Percentiles rank a stretch among this genome's conserved stretches.
These are phyloP conservation scores for Moringa oleifera DNA, from an alignment of 345 rosid genomes.

Conservation along the genomic window DNA sequence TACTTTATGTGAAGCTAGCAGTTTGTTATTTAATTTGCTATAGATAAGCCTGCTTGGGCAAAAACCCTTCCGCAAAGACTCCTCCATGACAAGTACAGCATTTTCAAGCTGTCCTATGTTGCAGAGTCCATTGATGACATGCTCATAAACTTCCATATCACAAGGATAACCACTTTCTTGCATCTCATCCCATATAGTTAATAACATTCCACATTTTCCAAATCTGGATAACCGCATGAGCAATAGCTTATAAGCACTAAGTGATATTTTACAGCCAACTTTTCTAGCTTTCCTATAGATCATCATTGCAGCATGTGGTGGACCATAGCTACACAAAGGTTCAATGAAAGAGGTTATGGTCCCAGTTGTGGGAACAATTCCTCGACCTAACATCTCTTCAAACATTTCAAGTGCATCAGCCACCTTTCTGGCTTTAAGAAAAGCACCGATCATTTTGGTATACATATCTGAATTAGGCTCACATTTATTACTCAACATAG, in stretches of 20 bases:
- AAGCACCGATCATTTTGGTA: conserved; percentile 48
- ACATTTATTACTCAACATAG: conserved; percentile 43
- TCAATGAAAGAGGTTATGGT: conserved; percentile 53
- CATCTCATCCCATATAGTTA: conserved; percentile 84
- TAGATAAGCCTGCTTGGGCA: conserved; percentile 74
- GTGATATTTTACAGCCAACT: conserved; percentile 62
- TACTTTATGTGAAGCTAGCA: conserved; percentile 60
- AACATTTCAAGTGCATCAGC: conserved; percentile 88
- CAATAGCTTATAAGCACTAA: conserved; percentile 66
- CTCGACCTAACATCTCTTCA: conserved; percentile 66
- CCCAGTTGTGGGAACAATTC: conserved; percentile 61
- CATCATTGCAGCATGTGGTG: conserved; percentile 82
- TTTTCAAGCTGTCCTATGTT: conserved; percentile 84
- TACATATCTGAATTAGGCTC: conserved; percentile 61
- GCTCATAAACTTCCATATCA: conserved; percentile 73
- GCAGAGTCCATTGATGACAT: conserved; percentile 76
- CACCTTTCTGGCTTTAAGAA: conserved; percentile 64
- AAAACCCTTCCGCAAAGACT: conserved; percentile 65
- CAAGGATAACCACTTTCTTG: conserved; percentile 63
- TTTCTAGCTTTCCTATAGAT: conserved; percentile 70
- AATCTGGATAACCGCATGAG: conserved; percentile 76
- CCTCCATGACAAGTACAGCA: conserved; percentile 89
- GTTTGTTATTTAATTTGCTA: conserved; percentile 69
- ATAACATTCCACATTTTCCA: conserved; percentile 88
- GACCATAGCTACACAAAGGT: conserved; percentile 77